Conservation (phyloP, 345 rosid species). For the Citrus medica region DNA sequence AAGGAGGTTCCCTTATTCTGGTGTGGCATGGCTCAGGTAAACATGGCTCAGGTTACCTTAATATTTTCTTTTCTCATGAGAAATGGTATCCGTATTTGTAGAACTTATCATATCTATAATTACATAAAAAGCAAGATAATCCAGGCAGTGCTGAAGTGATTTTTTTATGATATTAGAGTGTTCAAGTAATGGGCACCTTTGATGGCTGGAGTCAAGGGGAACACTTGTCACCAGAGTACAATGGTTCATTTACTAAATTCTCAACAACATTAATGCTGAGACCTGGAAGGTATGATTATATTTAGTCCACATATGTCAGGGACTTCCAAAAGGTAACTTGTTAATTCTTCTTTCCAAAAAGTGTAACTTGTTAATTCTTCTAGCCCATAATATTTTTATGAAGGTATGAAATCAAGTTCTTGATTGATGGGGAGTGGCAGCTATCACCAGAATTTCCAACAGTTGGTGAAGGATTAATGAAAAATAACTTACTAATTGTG, state of each 20-base stretch:
- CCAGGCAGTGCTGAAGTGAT: neutral
- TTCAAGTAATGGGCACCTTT: slow-evolving; percentile 90
- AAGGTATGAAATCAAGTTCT: slow-evolving; percentile 93
- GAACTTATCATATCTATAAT: neutral
- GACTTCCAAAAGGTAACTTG: neutral
- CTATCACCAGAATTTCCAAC: slow-evolving; percentile 73
- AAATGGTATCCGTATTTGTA: neutral
- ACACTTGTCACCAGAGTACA: slow-evolving; percentile 76
- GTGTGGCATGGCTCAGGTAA: slow-evolving; percentile 93
- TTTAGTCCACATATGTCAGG: neutral
- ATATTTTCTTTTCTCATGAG: neutral
- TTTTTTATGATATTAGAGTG: slow-evolving; percentile 38
- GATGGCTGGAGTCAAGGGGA: slow-evolving; percentile 92
- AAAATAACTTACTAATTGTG: slow-evolving; percentile 70
- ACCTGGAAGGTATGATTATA: slow-evolving; percentile 67
- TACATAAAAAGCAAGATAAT: neutral
- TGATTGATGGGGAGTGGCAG: slow-evolving; percentile 91
- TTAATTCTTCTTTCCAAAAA: neutral
- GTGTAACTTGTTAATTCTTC: neutral
- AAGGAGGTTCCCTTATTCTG: slow-evolving; percentile 73
- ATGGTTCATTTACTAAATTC: slow-evolving; percentile 65
- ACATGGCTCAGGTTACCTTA: neutral
- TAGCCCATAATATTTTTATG: neutral
- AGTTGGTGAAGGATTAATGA: slow-evolving; percentile 60
- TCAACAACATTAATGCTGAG: slow-evolving; percentile 65